Base-by-base conservation (phyloP, 805 yeast species). In the Kluyveromyces nonfermentans region DNA sequence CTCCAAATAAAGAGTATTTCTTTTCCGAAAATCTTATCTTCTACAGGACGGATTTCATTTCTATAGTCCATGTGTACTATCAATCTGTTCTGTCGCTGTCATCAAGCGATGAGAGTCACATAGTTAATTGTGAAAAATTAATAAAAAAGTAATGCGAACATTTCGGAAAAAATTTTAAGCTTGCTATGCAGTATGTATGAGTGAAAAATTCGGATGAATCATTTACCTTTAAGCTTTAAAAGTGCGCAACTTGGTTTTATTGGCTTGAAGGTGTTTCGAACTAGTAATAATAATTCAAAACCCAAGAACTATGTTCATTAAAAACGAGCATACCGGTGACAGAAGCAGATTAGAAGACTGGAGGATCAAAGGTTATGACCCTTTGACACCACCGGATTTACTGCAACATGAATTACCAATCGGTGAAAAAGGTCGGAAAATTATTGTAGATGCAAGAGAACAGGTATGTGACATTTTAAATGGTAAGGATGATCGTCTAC, bases 321-420 rank as follows among this genome's bases (percentile, higher is more conserved):
- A 82, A 57, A 88, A 88, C 72, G 83, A 82, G 28, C 75, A 85
- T 63, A 73, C 80, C 43, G 97, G 96, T 44, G 95, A 88, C 68
- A 77, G 94, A 62, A 60, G 76, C 48, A 76, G 90, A 49, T 62
- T 81, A 58, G 87, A 82, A 65, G 87, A 82, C 60, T 79, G 82
- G 80, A 73, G 86, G 69, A 80, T 84, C 55, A 70, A 76, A 35
- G 97, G 97, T 34, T 90, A 90, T 74, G 90, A 88, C 60, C 97
- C 97, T 18, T 73, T 90, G 50, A 83, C 94, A n/a, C 85, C 97
- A 10, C 97, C 98, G 21, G 96, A 86, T 59, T 73, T 89, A 45
- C 75, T 90, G 34, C 96, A 89, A 67, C 85, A 82, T 53, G 96
- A 90, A 64, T 73, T 73, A 61, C 90, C 86, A 35, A 75, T 87